Percentiles rank a stretch among this genome's conserved stretches.
phyloP scores from a whole-genome alignment of 768 basidiomycete genomes.

The Russula lepida region DNA sequence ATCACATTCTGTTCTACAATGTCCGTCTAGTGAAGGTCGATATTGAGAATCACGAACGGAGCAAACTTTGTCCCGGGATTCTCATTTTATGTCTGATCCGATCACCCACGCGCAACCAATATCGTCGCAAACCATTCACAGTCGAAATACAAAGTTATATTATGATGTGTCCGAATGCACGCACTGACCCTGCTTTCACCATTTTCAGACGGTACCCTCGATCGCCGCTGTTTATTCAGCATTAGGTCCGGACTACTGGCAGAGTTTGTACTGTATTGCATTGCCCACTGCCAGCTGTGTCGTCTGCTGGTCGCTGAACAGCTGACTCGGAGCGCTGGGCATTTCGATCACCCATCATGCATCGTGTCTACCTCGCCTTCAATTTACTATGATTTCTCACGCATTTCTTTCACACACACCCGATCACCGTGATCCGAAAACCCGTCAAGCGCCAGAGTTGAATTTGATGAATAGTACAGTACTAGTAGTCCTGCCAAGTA shows the following conservation, averaged over 20 bases:
- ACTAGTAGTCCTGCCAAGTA: not conserved
- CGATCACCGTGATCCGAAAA: not conserved
- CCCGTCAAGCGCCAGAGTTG: not conserved
- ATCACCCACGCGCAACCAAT: not conserved
- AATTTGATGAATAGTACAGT: not conserved
- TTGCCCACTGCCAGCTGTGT: not conserved
- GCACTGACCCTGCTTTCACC: not conserved
- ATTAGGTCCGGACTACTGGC: not conserved
- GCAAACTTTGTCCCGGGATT: not conserved
- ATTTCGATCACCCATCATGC: not conserved
- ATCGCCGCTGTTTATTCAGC: not conserved
- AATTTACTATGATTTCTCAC: not conserved
- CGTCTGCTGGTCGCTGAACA: not conserved
- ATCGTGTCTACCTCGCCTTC: not conserved
- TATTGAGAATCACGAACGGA: not conserved
- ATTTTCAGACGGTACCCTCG: no score
- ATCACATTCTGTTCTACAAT: not conserved
- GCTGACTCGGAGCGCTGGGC: not conserved
- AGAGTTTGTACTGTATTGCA: not conserved
- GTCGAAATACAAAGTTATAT: not conserved
- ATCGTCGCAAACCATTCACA: not conserved
- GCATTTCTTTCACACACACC: not conserved
- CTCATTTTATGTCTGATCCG: not conserved
- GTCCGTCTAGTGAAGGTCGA: not conserved
- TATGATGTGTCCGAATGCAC: not conserved